Evolutionary conservation across 1,284 basidiomycete genomes (phyloP).

Genomic region (Trametes polyzona): DNA sequence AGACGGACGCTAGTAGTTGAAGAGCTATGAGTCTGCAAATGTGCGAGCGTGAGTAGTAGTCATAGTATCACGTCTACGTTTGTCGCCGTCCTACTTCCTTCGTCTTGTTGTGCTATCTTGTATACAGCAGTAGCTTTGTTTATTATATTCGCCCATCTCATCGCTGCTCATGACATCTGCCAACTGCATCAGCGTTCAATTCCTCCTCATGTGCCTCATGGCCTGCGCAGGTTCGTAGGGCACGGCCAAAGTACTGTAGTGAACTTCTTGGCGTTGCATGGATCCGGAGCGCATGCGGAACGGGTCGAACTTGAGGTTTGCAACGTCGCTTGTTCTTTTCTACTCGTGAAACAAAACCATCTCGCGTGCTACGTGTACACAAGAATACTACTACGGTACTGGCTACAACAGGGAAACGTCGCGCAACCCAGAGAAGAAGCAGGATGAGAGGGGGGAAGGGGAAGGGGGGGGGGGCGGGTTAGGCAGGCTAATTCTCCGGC

Average conservation of each 20-base stretch:
- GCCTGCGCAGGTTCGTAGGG: too few relatives aligned
- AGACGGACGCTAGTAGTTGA: conserved; percentile 19
- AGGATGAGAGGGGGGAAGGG: too few relatives aligned
- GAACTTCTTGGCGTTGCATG: too few relatives aligned
- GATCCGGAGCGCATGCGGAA: too few relatives aligned
- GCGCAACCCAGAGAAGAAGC: background rate
- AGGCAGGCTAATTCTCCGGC: conserved; percentile 28
- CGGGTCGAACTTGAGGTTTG: too few relatives aligned
- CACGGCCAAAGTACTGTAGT: too few relatives aligned
- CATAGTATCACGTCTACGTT: background rate
- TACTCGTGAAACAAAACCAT: conserved; percentile 3
- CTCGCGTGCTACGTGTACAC: background rate
- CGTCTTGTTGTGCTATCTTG: conserved; percentile 10
- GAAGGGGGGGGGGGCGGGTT: too few relatives aligned
- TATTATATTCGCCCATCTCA: background rate
- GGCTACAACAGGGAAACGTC: background rate
- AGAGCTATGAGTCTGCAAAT: background rate
- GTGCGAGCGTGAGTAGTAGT: background rate
- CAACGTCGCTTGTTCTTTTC: background rate
- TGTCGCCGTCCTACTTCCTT: background rate
- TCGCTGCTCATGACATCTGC: background rate
- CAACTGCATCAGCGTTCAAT: too few relatives aligned
- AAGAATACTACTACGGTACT: conserved; percentile 13
- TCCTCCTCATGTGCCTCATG: too few relatives aligned
- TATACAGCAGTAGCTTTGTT: conserved; percentile 6